Percentiles rank a stretch among this genome's conserved stretches.
phyloP scores from a whole-genome alignment of 768 basidiomycete genomes.

The Trametes punicea region DNA sequence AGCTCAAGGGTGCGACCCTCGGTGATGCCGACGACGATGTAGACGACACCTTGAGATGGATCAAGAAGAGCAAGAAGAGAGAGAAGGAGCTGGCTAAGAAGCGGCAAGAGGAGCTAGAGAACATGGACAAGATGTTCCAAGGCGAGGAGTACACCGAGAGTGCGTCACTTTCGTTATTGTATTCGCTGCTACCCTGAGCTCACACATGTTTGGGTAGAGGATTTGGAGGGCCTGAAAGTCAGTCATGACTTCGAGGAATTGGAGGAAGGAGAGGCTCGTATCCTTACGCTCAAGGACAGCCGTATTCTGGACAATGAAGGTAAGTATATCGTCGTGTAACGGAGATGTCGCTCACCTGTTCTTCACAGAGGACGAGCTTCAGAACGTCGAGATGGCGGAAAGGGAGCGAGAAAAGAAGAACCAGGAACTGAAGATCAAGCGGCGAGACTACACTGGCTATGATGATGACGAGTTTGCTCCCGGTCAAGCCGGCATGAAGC shows the following conservation, averaged over 20 bases:
- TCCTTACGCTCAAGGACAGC: conserved; percentile 95
- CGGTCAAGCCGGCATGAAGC: conserved; percentile 74
- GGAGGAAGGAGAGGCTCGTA: conserved; percentile 90
- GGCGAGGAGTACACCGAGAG: conserved; percentile 81
- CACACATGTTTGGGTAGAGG: conserved; percentile 46
- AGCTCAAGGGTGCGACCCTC: conserved; percentile 89
- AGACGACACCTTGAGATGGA: conserved; percentile 85
- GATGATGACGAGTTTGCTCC: conserved; percentile 92
- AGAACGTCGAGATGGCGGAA: conserved; percentile 94
- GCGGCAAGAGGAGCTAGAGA: conserved; percentile 79
- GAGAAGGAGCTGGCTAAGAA: conserved; percentile 86
- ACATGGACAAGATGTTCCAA: conserved; percentile 73
- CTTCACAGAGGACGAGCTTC: conserved; percentile 87
- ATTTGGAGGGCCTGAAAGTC: conserved; percentile 92
- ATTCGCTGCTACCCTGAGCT: not conserved
- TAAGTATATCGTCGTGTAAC: conserved; percentile 30
- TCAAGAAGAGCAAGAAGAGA: conserved; percentile 86
- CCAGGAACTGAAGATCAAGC: conserved; percentile 83
- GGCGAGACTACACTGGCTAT: conserved; percentile 87
- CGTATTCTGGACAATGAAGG: conserved; percentile 95
- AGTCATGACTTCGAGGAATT: conserved; percentile 91
- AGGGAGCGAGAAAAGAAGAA: conserved; percentile 77
- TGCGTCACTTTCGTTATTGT: conserved; percentile 36
- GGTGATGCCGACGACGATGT: conserved; percentile 79
- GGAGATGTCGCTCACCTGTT: not conserved